Evolutionary conservation across 2,329 filamentous ascomycete species (phyloP).

Genomic region (Stagonosporopsis vannaccii): DNA sequence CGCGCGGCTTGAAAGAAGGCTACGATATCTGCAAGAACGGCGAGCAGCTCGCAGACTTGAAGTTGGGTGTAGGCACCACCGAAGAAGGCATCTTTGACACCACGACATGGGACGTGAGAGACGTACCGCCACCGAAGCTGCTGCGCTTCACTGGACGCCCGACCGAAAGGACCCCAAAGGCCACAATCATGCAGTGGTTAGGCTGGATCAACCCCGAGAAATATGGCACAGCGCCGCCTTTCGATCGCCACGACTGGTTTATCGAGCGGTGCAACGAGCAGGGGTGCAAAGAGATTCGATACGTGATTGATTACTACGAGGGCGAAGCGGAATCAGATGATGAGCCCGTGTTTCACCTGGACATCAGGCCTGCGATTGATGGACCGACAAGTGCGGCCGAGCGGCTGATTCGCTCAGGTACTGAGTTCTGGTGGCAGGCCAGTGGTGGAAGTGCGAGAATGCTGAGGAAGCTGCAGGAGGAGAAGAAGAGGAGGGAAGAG

Average conservation of each 20-base stretch:
- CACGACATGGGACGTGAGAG: slow-evolving; percentile 44
- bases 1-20: slow-evolving; percentile 72
- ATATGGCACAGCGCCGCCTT: slow-evolving; percentile 83
- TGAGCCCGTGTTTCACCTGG: slow-evolving; percentile 93
- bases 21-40: slow-evolving; percentile 78
- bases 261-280: slow-evolving; percentile 76
- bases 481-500: slow-evolving; percentile 40
- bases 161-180: slow-evolving; percentile 89
- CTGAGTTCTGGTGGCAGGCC: slow-evolving; percentile 92
- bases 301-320: slow-evolving; percentile 97
- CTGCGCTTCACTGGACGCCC: slow-evolving; percentile 89
- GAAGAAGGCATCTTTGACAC: slow-evolving; percentile 44
- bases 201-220: slow-evolving; percentile 79
- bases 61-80: slow-evolving; percentile 47
- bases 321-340: slow-evolving; percentile 82
- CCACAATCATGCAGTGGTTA: slow-evolving; percentile 80
- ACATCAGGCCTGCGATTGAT: slow-evolving; percentile 87
- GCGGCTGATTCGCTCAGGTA: slow-evolving; percentile 85
- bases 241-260: slow-evolving; percentile 98
- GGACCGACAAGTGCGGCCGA: slow-evolving; percentile 82
- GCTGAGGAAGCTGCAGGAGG: slow-evolving; percentile 45
- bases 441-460: slow-evolving; percentile 73
- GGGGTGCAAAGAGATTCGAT: slow-evolving; percentile 78
- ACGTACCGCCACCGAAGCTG: slow-evolving; percentile 69
- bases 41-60: slow-evolving; percentile 70